Base-by-base conservation (phyloP, 2,329 filamentous ascomycete genomes). In the Keithomyces neogunnii region DNA sequence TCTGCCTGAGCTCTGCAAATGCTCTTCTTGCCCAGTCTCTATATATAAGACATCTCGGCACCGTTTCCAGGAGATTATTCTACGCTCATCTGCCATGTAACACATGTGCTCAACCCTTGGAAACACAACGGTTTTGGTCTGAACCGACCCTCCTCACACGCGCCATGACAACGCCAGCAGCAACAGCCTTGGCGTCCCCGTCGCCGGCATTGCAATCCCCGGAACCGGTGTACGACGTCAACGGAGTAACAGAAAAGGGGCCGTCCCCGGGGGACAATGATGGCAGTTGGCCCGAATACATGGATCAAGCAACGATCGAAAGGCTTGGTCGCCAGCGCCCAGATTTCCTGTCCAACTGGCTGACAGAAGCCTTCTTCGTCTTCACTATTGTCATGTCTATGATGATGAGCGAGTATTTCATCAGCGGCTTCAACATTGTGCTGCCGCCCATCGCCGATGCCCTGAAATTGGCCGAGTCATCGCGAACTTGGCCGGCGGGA, bases 391-490 rank as follows among this genome's bases (percentile, higher is more conserved):
- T 84, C 10, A 75, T 79, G 55, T 84, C 81, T 45, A 83, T 85
- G 69, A 76, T 85, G 54, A 73, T 85, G 59, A 73, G 78, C 58
- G 87, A 91, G 69, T 91, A 85, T 66, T 86, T 85, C 62, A 78
- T 92, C 48, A 86, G 84, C 45, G 89, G 89, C 33, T 93, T 91
- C 64, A 79, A 78, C 53, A 85, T 87, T 56, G 78, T 92, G 30
- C 67, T 91, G 0, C 88, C 88, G 1, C 80, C 80, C 0, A 65
- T 93, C 3, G 72, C 81, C 9, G 62, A 66, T 9, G 75, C 80
- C 1, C 74, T 93, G 3, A 51, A 80, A 39, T 89, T 93, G 40
- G 80, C 86, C 0, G 74, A 66, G 61, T 75, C 62, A 42, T 81
- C 62, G 58, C 77, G 62, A 66, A 88, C 72, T 66, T 89, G 81